Percentiles rank a stretch among this genome's conserved stretches.
Conservation (phyloP, 2,329 filamentous ascomycete species). For the Colletotrichum spaethianum region DNA sequence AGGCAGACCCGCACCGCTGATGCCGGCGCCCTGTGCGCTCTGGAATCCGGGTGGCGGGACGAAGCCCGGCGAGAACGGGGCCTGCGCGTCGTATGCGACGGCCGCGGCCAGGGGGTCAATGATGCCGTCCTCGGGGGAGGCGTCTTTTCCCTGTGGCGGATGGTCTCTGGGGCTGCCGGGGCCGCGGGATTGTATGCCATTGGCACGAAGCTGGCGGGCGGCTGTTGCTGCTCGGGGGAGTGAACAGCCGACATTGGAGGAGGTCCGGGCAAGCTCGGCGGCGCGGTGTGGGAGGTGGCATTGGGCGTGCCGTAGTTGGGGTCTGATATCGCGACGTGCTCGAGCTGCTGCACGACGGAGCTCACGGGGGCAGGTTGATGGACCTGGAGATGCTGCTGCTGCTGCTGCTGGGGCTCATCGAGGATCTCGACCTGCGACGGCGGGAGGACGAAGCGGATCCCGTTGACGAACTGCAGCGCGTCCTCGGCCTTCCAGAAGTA, state of each 20-base stretch:
- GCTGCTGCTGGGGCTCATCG: conserved; percentile 71
- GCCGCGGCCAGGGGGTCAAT: conserved; percentile 71
- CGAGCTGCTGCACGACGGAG: conserved; percentile 80
- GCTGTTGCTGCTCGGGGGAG: conserved; percentile 42
- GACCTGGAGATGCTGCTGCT: conserved; percentile 48
- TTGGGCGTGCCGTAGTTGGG: conserved; percentile 58
- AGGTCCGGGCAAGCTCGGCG: conserved; percentile 57
- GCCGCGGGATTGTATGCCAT: conserved; percentile 87
- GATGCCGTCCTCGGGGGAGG: conserved; percentile 79
- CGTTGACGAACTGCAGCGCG: conserved; percentile 78
- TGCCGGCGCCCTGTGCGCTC: conserved; percentile 54
- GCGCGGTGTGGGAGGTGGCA: conserved; percentile 42
- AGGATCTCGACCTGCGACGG: conserved; percentile 72
- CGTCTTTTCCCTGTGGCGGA: conserved; percentile 83
- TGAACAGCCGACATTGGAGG: conserved; percentile 53
- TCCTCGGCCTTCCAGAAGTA: conserved; percentile 86
- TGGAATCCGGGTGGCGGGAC: conserved; percentile 63
- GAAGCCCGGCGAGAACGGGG: conserved; percentile 68
- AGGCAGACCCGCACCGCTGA: conserved; percentile 48
- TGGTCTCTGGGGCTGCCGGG: conserved; percentile 79
- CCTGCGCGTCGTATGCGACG: conserved; percentile 68
- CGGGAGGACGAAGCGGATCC: conserved; percentile 75
- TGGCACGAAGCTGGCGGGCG: conserved; percentile 68
- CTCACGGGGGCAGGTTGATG: conserved; percentile 64
- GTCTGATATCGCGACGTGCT: conserved; percentile 78